Evolutionary conservation across 768 basidiomycete genomes (phyloP), one percentile per base, ranked within the genome.

Genomic region (Pleurotus tuoliensis): DNA sequence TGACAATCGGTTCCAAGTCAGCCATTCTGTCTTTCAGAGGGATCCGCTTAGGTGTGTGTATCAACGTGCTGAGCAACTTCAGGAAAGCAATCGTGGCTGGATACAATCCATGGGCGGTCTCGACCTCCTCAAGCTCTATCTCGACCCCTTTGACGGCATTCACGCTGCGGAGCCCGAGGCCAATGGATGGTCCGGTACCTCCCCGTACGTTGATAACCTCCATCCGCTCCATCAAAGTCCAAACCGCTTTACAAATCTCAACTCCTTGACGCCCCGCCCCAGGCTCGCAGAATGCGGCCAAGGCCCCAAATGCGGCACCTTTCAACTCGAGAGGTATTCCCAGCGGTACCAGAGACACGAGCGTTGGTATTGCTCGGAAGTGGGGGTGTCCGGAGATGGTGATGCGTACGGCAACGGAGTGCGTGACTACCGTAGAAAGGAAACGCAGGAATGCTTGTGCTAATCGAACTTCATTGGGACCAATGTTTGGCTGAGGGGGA

Each of bases 31-130:
- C 85, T 55, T 80, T 79, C 38, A 86, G 66, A 0, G 87, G 78
- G 13, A 88, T 70, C 45, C 87, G 81, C 68, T 91, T 91, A 0
- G 90, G 84, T 0, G 90, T 88, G 64, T 94, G 92, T 24, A 98
- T 78, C 57, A 98, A 80, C 0, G 91, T 86, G 62, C 81, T 81
- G 58, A 98, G 82, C 45, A 98, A 80, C 56, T 82, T 81, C 50
- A 98, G 72, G 74, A 98, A 96, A 0, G 95, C 87, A 18, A 92
- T 87, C 0, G 95, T 96, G 6, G 92, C 82, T 0, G 95, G 94
- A 69, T 96, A 98, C 56, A 88, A 65, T 68, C 82, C 82, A 66
- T 87, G 83, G 3, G 80, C 77, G 12, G 90, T 75, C 70, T 98
- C 96, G 52, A 94, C 83, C 61, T 93, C 88, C 61, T 94, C 93